These are phyloP conservation scores for Ulmus americana DNA, from an alignment of 331 rosid genomes.

Conservation along the genomic window DNA sequence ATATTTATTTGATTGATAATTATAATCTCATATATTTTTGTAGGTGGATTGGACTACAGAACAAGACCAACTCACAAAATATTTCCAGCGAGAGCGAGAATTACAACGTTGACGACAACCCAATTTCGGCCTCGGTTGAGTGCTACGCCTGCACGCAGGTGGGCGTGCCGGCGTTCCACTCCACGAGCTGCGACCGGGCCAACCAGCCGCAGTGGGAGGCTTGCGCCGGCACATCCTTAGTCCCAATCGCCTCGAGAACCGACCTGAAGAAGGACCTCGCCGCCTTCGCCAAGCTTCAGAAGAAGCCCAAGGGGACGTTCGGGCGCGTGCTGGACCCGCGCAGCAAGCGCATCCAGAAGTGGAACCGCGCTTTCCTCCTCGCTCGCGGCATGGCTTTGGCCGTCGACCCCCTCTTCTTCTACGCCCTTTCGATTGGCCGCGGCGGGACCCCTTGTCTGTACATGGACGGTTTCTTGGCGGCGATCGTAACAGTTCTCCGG, in stretches of 20 bases:
- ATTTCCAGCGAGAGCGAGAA: conserved; percentile 19
- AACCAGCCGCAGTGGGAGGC: conserved; percentile 92
- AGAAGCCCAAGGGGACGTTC: conserved; percentile 25
- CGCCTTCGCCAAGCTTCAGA: not conserved
- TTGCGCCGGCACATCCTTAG: conserved; percentile 69
- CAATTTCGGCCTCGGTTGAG: conserved; percentile 34
- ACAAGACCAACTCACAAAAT: conserved; percentile 5
- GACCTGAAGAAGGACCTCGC: conserved; percentile 18
- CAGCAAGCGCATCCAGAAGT: conserved; percentile 65
- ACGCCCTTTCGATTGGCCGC: conserved; percentile 74
- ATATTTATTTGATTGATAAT: not conserved
- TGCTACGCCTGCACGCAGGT: conserved; percentile 88
- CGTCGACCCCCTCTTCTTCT: conserved; percentile 80
- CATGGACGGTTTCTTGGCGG: conserved; percentile 74
- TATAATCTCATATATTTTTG: not conserved
- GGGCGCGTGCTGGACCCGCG: conserved; percentile 75
- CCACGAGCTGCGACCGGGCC: conserved; percentile 69
- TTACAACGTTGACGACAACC: conserved; percentile 6
- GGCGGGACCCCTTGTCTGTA: conserved; percentile 74
- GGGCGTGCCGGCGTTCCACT: conserved; percentile 84
- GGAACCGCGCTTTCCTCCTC: conserved; percentile 73
- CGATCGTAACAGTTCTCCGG: conserved; percentile 59
- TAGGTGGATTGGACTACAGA: conserved; percentile 46
- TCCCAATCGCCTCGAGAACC: conserved; percentile 56
- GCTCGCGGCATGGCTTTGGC: conserved; percentile 88